These are phyloP conservation scores for Russula virescens DNA, from an alignment of 768 basidiomycete species.

Conservation along the genomic window DNA sequence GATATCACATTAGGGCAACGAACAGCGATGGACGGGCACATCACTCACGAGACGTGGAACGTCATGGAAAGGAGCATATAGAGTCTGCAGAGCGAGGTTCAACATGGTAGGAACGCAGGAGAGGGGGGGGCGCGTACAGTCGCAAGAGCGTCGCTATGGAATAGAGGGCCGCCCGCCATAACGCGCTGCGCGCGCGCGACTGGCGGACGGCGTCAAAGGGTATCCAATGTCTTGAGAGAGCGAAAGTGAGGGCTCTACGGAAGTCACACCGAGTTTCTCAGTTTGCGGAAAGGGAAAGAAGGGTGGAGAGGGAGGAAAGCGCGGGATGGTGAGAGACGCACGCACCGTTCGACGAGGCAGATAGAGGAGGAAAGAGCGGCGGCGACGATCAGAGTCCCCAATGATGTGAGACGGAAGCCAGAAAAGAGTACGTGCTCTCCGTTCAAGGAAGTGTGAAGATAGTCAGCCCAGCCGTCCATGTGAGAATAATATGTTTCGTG, in stretches of 20 bases:
- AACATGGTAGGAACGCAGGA: not conserved
- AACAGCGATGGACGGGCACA: no score
- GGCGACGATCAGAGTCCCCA: slow-evolving; percentile 44
- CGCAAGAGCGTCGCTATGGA: slow-evolving; percentile 52
- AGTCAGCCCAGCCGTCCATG: slow-evolving; percentile 46
- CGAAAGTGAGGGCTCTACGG: slow-evolving; percentile 45
- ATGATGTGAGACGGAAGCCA: slow-evolving; percentile 41
- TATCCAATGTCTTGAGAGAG: slow-evolving; percentile 43
- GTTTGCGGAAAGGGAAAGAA: not conserved
- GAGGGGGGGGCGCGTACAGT: slow-evolving; percentile 42
- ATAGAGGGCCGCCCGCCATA: slow-evolving; percentile 53
- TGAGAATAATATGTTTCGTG: slow-evolving; percentile 16
- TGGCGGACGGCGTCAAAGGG: slow-evolving; percentile 36
- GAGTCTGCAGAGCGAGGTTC: slow-evolving; percentile 34
- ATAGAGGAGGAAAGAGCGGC: slow-evolving; percentile 40
- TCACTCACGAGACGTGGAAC: slow-evolving; percentile 52
- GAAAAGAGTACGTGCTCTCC: slow-evolving; percentile 45
- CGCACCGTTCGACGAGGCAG: slow-evolving; percentile 56
- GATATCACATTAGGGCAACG: no score
- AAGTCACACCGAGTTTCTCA: not conserved
- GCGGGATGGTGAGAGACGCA: no score
- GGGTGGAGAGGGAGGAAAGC: not conserved
- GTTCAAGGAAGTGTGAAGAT: slow-evolving; percentile 37
- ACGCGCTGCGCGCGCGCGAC: slow-evolving; percentile 41
- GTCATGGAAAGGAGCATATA: slow-evolving; percentile 77